A percentile compares a stretch with the other conserved stretches of the same genome.
Evolutionary conservation across 441 rosid species (phyloP).

Genomic region (Macaranga tanarius): DNA sequence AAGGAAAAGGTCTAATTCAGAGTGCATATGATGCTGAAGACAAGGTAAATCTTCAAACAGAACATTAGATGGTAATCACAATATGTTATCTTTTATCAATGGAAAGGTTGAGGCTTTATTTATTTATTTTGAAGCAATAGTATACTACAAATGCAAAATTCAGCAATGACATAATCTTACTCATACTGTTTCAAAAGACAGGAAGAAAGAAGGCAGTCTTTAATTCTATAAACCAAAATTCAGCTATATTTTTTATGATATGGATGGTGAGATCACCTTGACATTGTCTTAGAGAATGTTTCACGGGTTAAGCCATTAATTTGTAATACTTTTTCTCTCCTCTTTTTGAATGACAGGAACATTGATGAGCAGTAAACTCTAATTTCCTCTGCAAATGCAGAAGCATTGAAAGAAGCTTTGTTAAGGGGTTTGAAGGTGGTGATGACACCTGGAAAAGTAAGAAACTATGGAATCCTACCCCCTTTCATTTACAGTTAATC

Average conservation of each 20-base stretch:
- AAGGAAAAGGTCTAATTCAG: conserved; percentile 87
- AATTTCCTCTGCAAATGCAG: conserved; percentile 59
- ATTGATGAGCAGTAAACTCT: conserved; percentile 73
- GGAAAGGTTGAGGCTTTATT: not conserved
- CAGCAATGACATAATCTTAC: conserved; percentile 37
- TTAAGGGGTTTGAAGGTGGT: conserved; percentile 85
- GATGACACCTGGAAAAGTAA: conserved; percentile 90
- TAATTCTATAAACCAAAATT: conserved; percentile 86
- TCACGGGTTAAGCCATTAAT: conserved; percentile 15
- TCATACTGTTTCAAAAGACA: conserved; percentile 59
- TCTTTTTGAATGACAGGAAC: conserved; percentile 55
- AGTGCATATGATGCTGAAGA: conserved; percentile 64
- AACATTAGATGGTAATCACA: conserved; percentile 58
- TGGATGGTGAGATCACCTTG: conserved; percentile 73
- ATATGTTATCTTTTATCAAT: conserved; percentile 1
- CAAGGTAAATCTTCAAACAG: conserved; percentile 34
- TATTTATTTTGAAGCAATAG: conserved; percentile 5
- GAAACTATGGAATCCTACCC: conserved; percentile 17
- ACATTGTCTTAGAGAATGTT: conserved; percentile 21
- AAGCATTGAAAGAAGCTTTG: conserved; percentile 81
- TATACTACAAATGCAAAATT: not conserved
- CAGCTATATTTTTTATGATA: conserved; percentile 91
- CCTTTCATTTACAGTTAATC: conserved; percentile 9
- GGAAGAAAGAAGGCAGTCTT: conserved; percentile 81
- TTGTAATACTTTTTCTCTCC: conserved; percentile 28